Evolutionary conservation across 176 grass and related monocot genomes (phyloP), one percentile per base, ranked within the genome.

Genomic region (Aegilops longissima): DNA sequence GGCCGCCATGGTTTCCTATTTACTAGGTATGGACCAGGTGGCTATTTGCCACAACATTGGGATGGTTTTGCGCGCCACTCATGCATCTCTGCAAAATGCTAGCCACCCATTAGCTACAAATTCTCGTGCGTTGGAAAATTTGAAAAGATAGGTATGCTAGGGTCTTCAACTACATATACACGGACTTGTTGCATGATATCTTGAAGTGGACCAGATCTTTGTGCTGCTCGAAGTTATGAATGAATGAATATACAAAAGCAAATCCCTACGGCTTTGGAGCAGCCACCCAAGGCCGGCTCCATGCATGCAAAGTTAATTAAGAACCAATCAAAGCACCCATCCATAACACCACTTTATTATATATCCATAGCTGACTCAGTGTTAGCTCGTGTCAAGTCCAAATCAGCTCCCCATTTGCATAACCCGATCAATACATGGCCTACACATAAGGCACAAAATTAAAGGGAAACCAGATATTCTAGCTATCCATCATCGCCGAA

Each of bases 351-450:
- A 8, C 72, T 76, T 9, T 14, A 10, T 44, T 2, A 11, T 38
- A 45, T 73, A 61, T 75, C 40, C 70, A 63, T 69, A 5, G 12
- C 66, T 12, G 71, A 5, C 76, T 27, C 80, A 70, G 89, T 77
- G 85, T 84, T 70, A 61, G 85, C 70, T 85, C 85, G 89, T 88
- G 89, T 8, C 20, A 29, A 80, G 89, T 91, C 85, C 38, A 84
- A 49, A 77, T 88, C 85, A 79, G 76, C 33, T 34, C 54, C 61
- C 62, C 36, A 36, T 61, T 61, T 29, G 13, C 49, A 71, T 80
- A 68, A 82, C 85, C 47, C 78, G 11, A 23, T 14, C 70, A 12
- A 73, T 44, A 1, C 4, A 40, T 71, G 17, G 31, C 8, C 33
- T 21, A 69, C 68, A 23, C 69, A 5, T 0, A 40, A 12, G 12